These are phyloP conservation scores for Amauroascus niger DNA, from an alignment of 2,329 filamentous ascomycete genomes.

Conservation along the genomic window DNA sequence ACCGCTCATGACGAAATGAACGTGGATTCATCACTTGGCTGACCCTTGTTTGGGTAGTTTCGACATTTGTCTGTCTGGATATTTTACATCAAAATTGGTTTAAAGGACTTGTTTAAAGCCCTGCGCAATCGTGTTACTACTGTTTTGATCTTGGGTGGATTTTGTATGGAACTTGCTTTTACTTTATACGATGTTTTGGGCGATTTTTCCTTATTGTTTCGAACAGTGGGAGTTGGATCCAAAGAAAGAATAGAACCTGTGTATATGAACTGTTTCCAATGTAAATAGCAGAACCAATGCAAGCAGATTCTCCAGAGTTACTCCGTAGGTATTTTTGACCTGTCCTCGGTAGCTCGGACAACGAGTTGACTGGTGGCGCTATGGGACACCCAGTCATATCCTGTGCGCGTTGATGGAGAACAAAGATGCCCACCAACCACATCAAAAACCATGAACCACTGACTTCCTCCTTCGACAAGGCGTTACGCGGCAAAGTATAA, in stretches of 20 bases:
- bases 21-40: neutral
- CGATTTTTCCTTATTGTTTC: neutral
- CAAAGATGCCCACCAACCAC: neutral
- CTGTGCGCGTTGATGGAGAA: neutral
- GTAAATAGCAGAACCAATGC: conserved; percentile 1
- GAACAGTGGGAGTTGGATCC: conserved; percentile 1
- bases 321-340: too few species aligned
- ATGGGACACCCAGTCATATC: too few species aligned
- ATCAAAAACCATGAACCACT: neutral
- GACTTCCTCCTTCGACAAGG: conserved; percentile 1
- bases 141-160: neutral
- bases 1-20: conserved; percentile 41
- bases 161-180: neutral
- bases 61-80: neutral
- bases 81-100: neutral
- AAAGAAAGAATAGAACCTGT: neutral
- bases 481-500: neutral
- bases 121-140: neutral
- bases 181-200: neutral
- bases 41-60: neutral
- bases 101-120: neutral
- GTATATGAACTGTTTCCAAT: neutral
- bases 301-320: neutral
- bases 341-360: too few species aligned
- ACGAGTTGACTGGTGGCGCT: too few species aligned